These are phyloP conservation scores for Cryphonectria parasitica DNA, from an alignment of 2,329 filamentous ascomycete genomes.

Conservation along the genomic window DNA sequence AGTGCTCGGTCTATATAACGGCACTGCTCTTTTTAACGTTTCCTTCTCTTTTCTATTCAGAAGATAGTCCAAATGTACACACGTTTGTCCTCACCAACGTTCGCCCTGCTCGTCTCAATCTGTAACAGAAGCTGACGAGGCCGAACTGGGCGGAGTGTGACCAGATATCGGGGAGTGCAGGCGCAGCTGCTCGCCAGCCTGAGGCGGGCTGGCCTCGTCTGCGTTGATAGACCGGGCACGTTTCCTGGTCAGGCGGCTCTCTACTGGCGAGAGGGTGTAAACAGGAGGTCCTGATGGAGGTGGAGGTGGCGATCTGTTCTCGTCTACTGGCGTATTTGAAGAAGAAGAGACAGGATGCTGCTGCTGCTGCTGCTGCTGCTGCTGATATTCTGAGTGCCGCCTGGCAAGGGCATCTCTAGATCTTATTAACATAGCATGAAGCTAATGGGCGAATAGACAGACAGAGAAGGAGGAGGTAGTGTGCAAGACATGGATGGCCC, in stretches of 20 bases:
- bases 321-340: background rate
- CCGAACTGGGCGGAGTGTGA: conserved; percentile 27
- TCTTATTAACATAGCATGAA: conserved; percentile 31
- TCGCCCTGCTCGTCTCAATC: no score
- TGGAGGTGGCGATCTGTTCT: background rate
- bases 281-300: conserved; percentile 2
- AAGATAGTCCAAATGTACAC: no score
- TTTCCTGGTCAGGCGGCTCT: conserved; percentile 41
- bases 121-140: conserved; percentile 33
- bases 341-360: conserved; percentile 8
- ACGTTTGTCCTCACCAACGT: no score
- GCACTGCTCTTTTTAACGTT: no score
- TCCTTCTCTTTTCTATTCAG: no score
- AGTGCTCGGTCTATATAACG: no score
- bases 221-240: conserved; percentile 51
- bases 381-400: conserved; percentile 20
- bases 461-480: conserved; percentile 25
- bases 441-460: conserved; percentile 19
- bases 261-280: background rate
- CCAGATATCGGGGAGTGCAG: conserved; percentile 42
- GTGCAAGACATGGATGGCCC: conserved; percentile 27
- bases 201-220: conserved; percentile 47
- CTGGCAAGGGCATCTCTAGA: conserved; percentile 29
- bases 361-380: background rate
- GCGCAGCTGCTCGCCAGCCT: conserved; percentile 39